Conservation (phyloP, 202 grass and related monocot genomes). For the Panicum virgatum region DNA sequence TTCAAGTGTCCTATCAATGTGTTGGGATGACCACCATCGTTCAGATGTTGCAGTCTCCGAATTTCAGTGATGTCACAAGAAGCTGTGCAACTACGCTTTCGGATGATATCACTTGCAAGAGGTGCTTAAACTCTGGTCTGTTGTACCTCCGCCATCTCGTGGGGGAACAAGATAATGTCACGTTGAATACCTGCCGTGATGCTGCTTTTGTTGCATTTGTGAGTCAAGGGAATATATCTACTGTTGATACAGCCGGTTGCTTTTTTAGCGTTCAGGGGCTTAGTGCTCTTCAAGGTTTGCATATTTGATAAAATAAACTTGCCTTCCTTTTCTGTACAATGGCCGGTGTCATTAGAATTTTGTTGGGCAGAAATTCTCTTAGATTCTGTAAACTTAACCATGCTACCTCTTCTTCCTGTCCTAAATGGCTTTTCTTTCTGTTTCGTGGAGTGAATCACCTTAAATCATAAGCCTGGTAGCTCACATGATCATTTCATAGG, state of each 20-base stretch:
- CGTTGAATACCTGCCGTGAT: conserved; percentile 82
- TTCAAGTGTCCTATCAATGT: conserved; percentile 82
- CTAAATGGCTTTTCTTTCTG: neutral
- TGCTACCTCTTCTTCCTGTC: neutral
- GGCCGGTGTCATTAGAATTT: neutral
- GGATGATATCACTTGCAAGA: conserved; percentile 72
- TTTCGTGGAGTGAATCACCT: neutral
- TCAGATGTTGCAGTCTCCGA: conserved; percentile 75
- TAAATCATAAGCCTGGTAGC: neutral
- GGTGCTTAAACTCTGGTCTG: conserved; percentile 87
- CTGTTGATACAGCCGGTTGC: conserved; percentile 65
- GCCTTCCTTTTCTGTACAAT: conserved; percentile 30
- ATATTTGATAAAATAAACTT: conserved; percentile 39
- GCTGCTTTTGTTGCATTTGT: conserved; percentile 92
- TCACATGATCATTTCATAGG: neutral
- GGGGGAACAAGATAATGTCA: conserved; percentile 85
- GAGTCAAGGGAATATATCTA: conserved; percentile 67
- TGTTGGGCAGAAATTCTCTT: neutral
- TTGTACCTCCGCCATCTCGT: conserved; percentile 95
- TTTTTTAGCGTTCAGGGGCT: conserved; percentile 92
- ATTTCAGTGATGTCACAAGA: conserved; percentile 78
- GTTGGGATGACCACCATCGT: conserved; percentile 72
- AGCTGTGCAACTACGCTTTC: conserved; percentile 58
- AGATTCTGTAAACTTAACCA: conserved; percentile 7
- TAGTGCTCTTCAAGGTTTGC: conserved; percentile 75